These are phyloP conservation scores for Mycena sanguinolenta DNA, from an alignment of 768 basidiomycete species.

Conservation along the genomic window DNA sequence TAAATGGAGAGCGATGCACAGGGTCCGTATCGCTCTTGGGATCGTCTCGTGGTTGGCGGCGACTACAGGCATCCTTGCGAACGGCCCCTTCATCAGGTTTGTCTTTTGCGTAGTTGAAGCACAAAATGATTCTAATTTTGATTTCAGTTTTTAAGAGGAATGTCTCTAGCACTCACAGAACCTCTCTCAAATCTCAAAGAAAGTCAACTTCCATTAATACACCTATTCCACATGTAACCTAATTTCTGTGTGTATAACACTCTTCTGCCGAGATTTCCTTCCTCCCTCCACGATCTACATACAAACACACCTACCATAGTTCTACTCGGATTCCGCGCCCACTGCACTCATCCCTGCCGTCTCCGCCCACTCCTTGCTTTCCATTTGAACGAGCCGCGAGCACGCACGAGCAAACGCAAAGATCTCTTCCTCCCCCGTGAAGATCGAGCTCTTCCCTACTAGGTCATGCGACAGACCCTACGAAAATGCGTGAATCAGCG, in stretches of 20 bases:
- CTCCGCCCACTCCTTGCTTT: slow-evolving; percentile 87
- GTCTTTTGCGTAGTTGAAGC: not conserved
- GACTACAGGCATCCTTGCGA: slow-evolving; percentile 10
- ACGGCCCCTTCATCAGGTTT: slow-evolving; percentile 5
- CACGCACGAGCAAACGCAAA: slow-evolving; percentile 98
- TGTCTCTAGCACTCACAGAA: not conserved
- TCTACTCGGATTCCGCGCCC: slow-evolving; percentile 16
- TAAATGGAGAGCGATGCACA: slow-evolving; percentile 16
- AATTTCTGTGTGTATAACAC: too few species aligned
- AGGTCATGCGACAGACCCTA: slow-evolving; percentile 84
- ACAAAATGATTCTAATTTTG: not conserved
- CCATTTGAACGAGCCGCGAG: slow-evolving; percentile 90
- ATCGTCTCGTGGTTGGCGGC: slow-evolving; percentile 1
- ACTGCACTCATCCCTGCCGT: slow-evolving; percentile 52
- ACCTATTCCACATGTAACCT: too few species aligned
- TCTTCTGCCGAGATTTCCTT: not conserved
- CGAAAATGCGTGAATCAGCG: slow-evolving; percentile 23
- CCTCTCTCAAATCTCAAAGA: too few species aligned
- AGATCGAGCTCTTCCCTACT: slow-evolving; percentile 90
- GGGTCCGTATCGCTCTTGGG: slow-evolving; percentile 4
- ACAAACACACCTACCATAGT: not conserved
- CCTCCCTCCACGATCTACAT: not conserved
- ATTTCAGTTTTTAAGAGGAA: not conserved
- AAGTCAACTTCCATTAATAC: too few species aligned
- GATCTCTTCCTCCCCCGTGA: slow-evolving; percentile 95